Evolutionary conservation across 345 rosid species (phyloP).

Genomic region (Bruguiera gymnorhiza): DNA sequence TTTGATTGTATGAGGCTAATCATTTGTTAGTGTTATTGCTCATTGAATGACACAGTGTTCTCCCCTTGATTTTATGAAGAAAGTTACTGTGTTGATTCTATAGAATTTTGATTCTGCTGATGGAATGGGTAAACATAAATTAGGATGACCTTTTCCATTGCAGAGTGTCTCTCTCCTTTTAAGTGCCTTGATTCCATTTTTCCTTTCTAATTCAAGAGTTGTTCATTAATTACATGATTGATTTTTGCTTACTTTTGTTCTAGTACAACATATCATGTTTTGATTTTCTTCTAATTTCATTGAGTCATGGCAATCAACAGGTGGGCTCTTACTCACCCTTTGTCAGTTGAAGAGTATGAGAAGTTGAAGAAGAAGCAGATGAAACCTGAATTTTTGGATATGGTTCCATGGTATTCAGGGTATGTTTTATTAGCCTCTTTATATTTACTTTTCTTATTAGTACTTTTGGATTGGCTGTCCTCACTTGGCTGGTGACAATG

Average conservation of each 20-base stretch:
- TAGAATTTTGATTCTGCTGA: not conserved
- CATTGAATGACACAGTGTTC: no score
- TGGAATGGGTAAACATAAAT: not conserved
- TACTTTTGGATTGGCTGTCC: conserved; percentile 9
- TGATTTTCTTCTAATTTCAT: conserved; percentile 11
- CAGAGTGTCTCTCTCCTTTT: not conserved
- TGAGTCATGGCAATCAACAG: conserved; percentile 38
- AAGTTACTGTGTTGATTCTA: no score
- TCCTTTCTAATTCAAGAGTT: not conserved
- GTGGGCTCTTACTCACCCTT: conserved; percentile 97
- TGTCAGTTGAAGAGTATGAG: conserved; percentile 70
- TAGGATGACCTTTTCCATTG: not conserved
- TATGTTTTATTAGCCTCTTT: conserved; percentile 32
- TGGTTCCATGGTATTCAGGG: conserved; percentile 99
- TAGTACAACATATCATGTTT: not conserved
- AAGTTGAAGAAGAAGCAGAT: conserved; percentile 75
- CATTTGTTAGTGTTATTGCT: no score
- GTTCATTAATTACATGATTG: not conserved
- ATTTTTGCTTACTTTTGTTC: conserved; percentile 7
- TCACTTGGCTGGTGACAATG: conserved; percentile 23
- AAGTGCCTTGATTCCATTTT: not conserved
- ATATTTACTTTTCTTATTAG: not conserved
- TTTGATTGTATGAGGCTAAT: no score
- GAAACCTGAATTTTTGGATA: conserved; percentile 94
- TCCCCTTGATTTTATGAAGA: no score